Conservation (phyloP, 441 rosid species). For the Populus hybrid region DNA sequence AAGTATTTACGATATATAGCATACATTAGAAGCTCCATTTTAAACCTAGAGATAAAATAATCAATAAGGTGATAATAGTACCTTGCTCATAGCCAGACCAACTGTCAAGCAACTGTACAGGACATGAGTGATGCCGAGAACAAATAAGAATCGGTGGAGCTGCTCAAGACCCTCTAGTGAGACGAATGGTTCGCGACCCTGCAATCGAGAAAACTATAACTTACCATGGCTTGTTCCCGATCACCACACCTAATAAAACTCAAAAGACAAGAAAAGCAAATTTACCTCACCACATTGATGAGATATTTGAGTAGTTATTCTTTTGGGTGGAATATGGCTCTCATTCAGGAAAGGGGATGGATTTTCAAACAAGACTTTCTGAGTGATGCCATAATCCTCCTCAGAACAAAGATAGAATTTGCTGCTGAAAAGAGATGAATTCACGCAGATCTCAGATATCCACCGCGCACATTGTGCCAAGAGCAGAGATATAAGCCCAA, state of each 20-base stretch:
- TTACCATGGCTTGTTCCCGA: slow-evolving; percentile 1
- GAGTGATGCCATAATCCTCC: slow-evolving; percentile 47
- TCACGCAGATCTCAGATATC: slow-evolving; percentile 89
- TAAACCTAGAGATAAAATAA: no score
- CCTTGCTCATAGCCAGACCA: slow-evolving; percentile 96
- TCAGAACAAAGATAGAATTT: slow-evolving; percentile 80
- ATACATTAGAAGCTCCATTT: no score
- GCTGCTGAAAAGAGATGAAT: slow-evolving; percentile 84
- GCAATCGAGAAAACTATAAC: slow-evolving; percentile 21
- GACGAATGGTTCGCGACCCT: slow-evolving; percentile 96
- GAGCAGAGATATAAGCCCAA: slow-evolving; percentile 87
- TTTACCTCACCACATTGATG: slow-evolving; percentile 83
- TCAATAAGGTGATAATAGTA: slow-evolving; percentile 11
- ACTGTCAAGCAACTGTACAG: slow-evolving; percentile 87
- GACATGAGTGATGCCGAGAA: slow-evolving; percentile 90
- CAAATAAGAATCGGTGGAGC: slow-evolving; percentile 88
- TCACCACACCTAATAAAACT: neutral
- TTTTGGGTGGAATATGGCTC: slow-evolving; percentile 52
- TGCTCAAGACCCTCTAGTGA: slow-evolving; percentile 84
- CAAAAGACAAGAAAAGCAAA: neutral
- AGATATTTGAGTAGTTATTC: slow-evolving; percentile 35
- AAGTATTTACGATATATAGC: no score
- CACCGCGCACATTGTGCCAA: slow-evolving; percentile 89
- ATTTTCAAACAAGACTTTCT: slow-evolving; percentile 35
- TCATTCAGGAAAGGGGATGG: slow-evolving; percentile 40